Evolutionary conservation across 78 protist genomes (phyloP).

Genomic region (Pigoraptor vietnamica): DNA sequence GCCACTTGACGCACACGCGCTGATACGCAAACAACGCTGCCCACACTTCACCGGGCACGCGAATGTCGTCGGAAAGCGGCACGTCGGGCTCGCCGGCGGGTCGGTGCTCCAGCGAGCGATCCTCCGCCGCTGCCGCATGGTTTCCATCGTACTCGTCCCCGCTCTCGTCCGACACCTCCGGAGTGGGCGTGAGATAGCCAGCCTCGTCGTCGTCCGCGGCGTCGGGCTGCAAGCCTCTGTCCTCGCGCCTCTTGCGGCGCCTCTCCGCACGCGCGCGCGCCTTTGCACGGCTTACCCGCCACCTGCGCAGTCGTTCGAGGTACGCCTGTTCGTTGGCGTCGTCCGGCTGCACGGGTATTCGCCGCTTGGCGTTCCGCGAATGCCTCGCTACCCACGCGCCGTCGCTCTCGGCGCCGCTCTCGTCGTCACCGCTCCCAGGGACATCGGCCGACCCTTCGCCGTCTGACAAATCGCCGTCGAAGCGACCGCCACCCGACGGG

Average conservation of each 20-base stretch:
- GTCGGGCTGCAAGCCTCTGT: background rate
- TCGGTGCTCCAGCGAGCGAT: background rate
- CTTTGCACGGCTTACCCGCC: background rate
- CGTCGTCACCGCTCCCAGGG: background rate
- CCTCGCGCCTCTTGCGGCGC: background rate
- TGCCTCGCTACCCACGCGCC: background rate
- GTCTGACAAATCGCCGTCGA: background rate
- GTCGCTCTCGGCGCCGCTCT: background rate
- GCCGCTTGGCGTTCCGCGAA: background rate
- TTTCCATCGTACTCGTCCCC: background rate
- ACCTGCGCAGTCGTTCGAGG: background rate
- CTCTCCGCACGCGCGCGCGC: background rate
- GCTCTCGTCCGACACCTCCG: background rate
- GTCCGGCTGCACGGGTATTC: background rate
- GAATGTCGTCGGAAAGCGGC: constrained; percentile 5
- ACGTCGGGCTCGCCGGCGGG: background rate
- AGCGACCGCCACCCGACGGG: background rate
- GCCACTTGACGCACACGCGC: constrained; percentile 76
- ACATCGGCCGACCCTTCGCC: background rate
- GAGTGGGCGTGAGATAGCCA: background rate
- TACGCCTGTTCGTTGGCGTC: background rate
- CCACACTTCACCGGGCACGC: constrained; percentile 53
- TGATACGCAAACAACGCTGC: constrained; percentile 71
- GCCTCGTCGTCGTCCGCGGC: background rate
- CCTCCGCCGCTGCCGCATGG: background rate